Conservation (phyloP, 169 alveolate genomes). For the Fabrea salina region DNA sequence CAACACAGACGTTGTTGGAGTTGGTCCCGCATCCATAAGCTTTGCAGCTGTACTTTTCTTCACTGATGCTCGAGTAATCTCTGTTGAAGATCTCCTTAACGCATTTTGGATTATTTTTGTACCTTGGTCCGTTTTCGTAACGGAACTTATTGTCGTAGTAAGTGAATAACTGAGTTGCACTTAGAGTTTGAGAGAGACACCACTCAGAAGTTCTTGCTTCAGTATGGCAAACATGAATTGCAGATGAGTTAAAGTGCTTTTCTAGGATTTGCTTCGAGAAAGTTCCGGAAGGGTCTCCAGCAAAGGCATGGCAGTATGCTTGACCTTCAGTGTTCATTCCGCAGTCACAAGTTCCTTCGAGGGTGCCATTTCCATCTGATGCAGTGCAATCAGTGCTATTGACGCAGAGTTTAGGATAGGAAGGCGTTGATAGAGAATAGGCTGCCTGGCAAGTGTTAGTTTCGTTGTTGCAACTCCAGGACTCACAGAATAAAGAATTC, state of each 20-base stretch:
- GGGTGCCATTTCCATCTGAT: not conserved
- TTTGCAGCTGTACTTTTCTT: not conserved
- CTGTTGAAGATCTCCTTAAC: not conserved
- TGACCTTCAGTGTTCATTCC: slow-evolving; percentile 7
- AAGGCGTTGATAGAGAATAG: not conserved
- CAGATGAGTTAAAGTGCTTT: not conserved
- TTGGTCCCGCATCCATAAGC: not conserved
- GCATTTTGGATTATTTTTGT: not conserved
- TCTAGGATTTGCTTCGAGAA: not conserved
- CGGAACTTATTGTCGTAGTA: not conserved
- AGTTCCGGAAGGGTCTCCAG: slow-evolving; percentile 17
- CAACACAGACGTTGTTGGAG: not conserved
- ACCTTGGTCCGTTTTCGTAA: not conserved
- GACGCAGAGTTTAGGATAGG: not conserved
- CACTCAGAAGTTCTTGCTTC: not conserved
- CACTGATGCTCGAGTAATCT: not conserved
- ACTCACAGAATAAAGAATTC: not conserved
- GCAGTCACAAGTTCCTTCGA: slow-evolving; percentile 3
- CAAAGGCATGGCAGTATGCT: slow-evolving; percentile 9
- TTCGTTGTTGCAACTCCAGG: not conserved
- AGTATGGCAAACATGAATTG: not conserved
- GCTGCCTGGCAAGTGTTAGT: not conserved
- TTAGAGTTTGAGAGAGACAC: not conserved
- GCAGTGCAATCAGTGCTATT: not conserved
- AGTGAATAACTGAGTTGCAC: not conserved